Evolutionary conservation across 2,329 filamentous ascomycete species (phyloP), one percentile per base, ranked within the genome.

Genomic region (Paecilomyces formosus): DNA sequence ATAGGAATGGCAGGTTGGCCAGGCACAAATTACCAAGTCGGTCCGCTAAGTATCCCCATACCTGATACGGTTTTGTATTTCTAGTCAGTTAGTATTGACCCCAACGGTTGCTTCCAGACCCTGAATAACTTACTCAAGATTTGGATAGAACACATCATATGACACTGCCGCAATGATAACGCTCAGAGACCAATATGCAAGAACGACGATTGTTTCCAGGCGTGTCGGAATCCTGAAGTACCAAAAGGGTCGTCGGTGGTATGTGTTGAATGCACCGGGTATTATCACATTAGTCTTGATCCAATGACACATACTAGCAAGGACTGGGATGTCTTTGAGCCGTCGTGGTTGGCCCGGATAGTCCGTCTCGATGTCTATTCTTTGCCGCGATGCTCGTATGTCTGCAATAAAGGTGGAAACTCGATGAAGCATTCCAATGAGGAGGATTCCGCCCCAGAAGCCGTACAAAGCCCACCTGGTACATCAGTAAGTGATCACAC

Each of bases 1-100:
- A 86, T 0, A 86, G 76, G 11, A 84, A 63, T 0, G 84, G 82
- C 22, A 87, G 79, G 59, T 84, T 84, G 13, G 80, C 81, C 57
- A 83, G 79, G 0, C 81, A 80, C 5, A 87, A 76, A 30, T 84
- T 78, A 0, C 84, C 83, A 1, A 82, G 82, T 3, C 84, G 78
- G 57, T 85, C 82, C 0, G 81, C 79, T 0, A 83, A 73, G 55
- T 82, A 84, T 1, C 82, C 79, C 61, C 71, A 71, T 8, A 74
- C 53, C 59, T 79, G 76, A 18, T 57, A 51, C 9, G 58, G 39
- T 13, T 55, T 51, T n/a, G 63, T 62, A 22, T 57, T 22, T 22
- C 51, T 22, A 62, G 13, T 15, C 31, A 15, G 13, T 9, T 8
- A 35, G 31, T 15, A 12, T 35, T 11, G 11, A 7, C 31, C 11